A percentile compares a stretch with the other conserved stretches of the same genome.
phyloP scores from a whole-genome alignment of 768 basidiomycete genomes.

The Amanita pseudoporphyria region DNA sequence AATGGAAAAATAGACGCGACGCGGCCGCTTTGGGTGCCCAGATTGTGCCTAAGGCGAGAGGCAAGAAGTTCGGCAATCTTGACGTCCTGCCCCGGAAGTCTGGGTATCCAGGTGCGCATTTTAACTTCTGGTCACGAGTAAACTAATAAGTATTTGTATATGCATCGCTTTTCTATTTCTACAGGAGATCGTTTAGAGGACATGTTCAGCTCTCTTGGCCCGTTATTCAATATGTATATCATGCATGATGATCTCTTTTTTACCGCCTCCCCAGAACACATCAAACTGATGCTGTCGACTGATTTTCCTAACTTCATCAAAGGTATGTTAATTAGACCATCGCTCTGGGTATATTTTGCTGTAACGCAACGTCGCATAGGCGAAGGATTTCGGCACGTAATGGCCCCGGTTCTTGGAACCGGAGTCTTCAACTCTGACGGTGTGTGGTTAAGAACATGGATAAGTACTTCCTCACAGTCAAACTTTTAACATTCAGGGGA shows the following conservation, averaged over 20 bases:
- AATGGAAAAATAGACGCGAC: constrained; percentile 22
- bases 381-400: constrained; percentile 30
- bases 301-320: constrained; percentile 53
- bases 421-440: constrained; percentile 68
- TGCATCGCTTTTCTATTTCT: neutral
- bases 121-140: neutral
- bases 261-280: constrained; percentile 42
- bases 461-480: neutral
- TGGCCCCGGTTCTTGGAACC: constrained; percentile 43
- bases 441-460: constrained; percentile 13
- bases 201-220: constrained; percentile 25
- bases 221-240: constrained; percentile 34
- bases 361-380: constrained; percentile 20
- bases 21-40: constrained; percentile 39
- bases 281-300: constrained; percentile 47
- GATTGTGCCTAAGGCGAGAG: constrained; percentile 26
- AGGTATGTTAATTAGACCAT: constrained; percentile 25
- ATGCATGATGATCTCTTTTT: constrained; percentile 37
- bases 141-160: too few species aligned
- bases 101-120: constrained; percentile 40
- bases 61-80: constrained; percentile 33
- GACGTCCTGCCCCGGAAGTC: constrained; percentile 31
- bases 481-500: constrained; percentile 13
- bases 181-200: constrained; percentile 35
- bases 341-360: neutral